phyloP scores from a whole-genome alignment of 768 basidiomycete species.

The Chalciporus piperatus region DNA sequence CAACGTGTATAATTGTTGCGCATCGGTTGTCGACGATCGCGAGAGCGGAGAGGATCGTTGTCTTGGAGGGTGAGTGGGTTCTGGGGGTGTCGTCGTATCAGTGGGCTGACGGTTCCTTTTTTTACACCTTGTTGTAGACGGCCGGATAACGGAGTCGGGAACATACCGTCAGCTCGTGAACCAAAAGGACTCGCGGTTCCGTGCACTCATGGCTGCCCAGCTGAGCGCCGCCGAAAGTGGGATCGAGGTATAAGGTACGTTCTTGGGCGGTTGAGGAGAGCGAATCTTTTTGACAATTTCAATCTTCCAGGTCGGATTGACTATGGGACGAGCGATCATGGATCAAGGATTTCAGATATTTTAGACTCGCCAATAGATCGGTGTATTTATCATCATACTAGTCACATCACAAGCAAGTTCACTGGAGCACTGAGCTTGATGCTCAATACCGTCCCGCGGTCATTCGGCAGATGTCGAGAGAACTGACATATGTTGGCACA shows the following conservation, averaged over 20 bases:
- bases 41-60: conserved; percentile 84
- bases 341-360: background rate
- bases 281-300: background rate
- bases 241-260: conserved; percentile 1
- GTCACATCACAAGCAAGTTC: background rate
- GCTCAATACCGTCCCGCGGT: too few species aligned
- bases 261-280: background rate
- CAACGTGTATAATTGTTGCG: conserved; percentile 87
- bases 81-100: background rate
- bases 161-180: conserved; percentile 77
- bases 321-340: background rate
- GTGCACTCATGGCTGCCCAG: conserved; percentile 87
- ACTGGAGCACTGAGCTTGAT: background rate
- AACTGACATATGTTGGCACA: too few species aligned
- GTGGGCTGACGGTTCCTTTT: background rate
- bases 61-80: conserved; percentile 69
- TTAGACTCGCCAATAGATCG: background rate
- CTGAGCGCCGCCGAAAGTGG: conserved; percentile 47
- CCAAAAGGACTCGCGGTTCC: conserved; percentile 73
- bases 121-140: conserved; percentile 43
- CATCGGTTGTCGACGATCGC: conserved; percentile 90
- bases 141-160: conserved; percentile 78
- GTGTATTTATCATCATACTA: background rate
- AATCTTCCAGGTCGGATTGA: background rate
- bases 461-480: too few species aligned